Conservation (phyloP, 306 rosid species). For the Cicer chorassanicum region DNA sequence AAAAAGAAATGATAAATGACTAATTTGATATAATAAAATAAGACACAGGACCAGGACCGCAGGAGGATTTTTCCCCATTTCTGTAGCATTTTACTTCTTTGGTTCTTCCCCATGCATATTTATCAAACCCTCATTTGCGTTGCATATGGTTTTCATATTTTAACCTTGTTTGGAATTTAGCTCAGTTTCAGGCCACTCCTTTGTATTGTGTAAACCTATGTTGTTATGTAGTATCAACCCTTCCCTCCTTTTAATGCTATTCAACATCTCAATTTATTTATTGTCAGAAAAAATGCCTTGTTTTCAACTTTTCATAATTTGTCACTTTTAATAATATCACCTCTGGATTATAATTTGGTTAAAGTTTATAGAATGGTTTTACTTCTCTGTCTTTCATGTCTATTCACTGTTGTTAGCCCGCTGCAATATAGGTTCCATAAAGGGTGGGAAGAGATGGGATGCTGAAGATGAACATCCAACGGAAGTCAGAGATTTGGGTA, state of each 20-base stretch:
- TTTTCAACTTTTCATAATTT: constrained; percentile 4
- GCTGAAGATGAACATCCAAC: constrained; percentile 66
- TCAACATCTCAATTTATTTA: background rate
- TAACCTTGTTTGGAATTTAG: constrained; percentile 2
- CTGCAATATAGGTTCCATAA: constrained; percentile 52
- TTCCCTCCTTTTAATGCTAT: constrained; percentile 4
- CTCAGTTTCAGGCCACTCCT: constrained; percentile 1
- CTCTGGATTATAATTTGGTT: constrained; percentile 13
- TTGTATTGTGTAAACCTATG: constrained; percentile 10
- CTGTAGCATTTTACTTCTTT: too few relatives aligned
- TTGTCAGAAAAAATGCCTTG: background rate
- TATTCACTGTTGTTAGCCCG: constrained; percentile 30
- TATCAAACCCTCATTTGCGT: background rate
- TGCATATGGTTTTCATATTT: constrained; percentile 18
- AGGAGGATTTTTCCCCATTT: too few relatives aligned
- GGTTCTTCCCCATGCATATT: background rate
- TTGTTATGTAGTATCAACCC: background rate
- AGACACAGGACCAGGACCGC: too few relatives aligned
- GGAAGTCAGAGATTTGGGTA: constrained; percentile 83
- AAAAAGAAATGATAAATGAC: too few relatives aligned
- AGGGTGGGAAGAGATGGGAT: constrained; percentile 61
- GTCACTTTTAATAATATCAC: background rate
- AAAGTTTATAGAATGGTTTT: constrained; percentile 22
- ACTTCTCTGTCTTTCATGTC: constrained; percentile 26
- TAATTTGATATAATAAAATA: too few relatives aligned